Percentiles rank a stretch among this genome's conserved stretches.
Conservation (phyloP, 2,329 filamentous ascomycete species). For the Furcasterigmium sp. region DNA sequence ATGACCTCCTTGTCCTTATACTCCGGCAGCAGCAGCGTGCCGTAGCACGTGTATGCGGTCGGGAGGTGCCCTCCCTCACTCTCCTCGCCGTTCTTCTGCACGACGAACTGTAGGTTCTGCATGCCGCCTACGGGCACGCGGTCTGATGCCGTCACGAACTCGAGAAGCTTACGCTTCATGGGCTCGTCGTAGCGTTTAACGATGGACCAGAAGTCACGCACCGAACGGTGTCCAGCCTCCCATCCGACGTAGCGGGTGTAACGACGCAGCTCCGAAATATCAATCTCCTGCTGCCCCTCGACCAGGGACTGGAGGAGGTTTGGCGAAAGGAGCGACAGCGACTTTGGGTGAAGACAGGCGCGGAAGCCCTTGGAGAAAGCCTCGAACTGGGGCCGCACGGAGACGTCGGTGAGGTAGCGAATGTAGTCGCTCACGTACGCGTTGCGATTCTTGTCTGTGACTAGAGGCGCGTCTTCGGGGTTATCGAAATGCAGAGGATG, state of each 20-base stretch:
- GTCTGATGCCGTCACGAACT: conserved; percentile 94
- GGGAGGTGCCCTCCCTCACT: conserved; percentile 58
- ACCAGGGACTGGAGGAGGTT: conserved; percentile 69
- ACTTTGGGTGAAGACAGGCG: conserved; percentile 64
- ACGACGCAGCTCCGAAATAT: conserved; percentile 65
- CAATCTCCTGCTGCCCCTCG: conserved; percentile 78
- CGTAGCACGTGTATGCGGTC: conserved; percentile 90
- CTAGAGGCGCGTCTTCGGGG: conserved; percentile 58
- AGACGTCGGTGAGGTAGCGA: conserved; percentile 72
- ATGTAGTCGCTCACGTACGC: conserved; percentile 83
- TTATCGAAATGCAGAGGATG: conserved; percentile 27
- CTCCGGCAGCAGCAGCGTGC: conserved; percentile 77
- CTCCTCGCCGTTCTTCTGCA: conserved; percentile 69
- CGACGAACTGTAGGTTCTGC: conserved; percentile 73
- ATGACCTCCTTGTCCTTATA: conserved; percentile 69
- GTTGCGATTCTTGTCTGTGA: conserved; percentile 74
- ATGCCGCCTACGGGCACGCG: conserved; percentile 84
- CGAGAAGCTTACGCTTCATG: conserved; percentile 72
- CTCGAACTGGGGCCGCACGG: conserved; percentile 68
- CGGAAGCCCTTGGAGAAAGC: conserved; percentile 81
- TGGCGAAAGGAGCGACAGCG: conserved; percentile 67
- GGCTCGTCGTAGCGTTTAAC: conserved; percentile 61
- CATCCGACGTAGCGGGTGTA: conserved; percentile 80
- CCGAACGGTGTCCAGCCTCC: conserved; percentile 60
- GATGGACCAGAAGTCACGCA: conserved; percentile 80